Percentiles rank a stretch among this genome's conserved stretches.
These are phyloP conservation scores for Mycosphaerella sp. DNA, from an alignment of 2,329 filamentous ascomycete species.

Conservation along the genomic window DNA sequence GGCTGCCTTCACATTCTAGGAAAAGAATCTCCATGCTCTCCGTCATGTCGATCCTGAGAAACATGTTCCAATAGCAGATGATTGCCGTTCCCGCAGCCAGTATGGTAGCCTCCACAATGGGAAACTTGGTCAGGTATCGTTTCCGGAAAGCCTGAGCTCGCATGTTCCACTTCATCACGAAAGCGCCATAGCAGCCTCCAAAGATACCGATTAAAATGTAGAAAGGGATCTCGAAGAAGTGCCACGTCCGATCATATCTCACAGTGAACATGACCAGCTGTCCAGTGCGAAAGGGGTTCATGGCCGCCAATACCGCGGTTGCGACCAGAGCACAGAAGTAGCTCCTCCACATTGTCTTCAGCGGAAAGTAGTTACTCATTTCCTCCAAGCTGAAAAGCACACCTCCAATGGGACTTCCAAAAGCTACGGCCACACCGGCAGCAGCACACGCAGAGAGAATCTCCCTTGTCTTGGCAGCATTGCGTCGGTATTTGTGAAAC, in stretches of 20 bases:
- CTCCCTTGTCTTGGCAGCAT: constrained; percentile 89
- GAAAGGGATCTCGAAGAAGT: constrained; percentile 93
- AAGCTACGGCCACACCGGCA: constrained; percentile 91
- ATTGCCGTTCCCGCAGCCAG: constrained; percentile 78
- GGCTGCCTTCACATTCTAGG: constrained; percentile 79
- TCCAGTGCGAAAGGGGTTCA: constrained; percentile 96
- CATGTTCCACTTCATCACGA: constrained; percentile 97
- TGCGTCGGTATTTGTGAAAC: constrained; percentile 86
- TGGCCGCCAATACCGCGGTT: constrained; percentile 82
- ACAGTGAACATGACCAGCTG: constrained; percentile 99
- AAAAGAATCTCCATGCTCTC: constrained; percentile 99
- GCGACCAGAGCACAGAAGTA: constrained; percentile 97
- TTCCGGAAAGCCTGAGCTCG: constrained; percentile 88
- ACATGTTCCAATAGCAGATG: constrained; percentile 95
- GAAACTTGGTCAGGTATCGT: constrained; percentile 78
- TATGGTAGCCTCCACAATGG: constrained; percentile 78
- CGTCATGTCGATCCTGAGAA: constrained; percentile 95
- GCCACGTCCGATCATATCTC: constrained; percentile 90
- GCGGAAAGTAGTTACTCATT: constrained; percentile 92
- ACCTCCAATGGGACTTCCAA: constrained; percentile 93
- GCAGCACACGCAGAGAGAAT: constrained; percentile 92
- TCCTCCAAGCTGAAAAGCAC: constrained; percentile 96
- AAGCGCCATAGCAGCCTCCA: constrained; percentile 88
- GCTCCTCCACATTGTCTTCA: constrained; percentile 96
- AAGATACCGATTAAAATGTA: constrained; percentile 89